Evolutionary conservation across 2,329 filamentous ascomycete species (phyloP).

Genomic region (Penicillium hordei): DNA sequence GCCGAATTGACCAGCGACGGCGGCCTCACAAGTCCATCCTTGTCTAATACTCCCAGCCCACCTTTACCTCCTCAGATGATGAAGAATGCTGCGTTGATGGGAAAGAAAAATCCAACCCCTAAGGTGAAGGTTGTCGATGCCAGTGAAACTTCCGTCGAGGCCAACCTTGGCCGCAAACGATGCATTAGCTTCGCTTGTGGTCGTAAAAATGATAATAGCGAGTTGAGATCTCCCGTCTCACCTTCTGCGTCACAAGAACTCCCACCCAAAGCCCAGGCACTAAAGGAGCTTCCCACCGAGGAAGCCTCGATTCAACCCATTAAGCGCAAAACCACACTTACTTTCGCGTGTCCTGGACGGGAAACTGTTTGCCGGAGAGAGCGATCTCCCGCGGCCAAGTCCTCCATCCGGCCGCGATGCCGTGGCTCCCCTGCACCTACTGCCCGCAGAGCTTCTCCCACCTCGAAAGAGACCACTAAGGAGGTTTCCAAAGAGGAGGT

Average conservation of each 20-base stretch:
- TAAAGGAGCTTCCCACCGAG: constrained; percentile 14
- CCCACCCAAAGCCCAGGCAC: constrained; percentile 23
- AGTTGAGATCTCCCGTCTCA: constrained; percentile 26
- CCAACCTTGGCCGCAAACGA: constrained; percentile 71
- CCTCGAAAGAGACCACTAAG: constrained; percentile 10
- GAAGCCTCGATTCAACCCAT: constrained; percentile 24
- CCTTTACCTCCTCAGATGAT: constrained; percentile 58
- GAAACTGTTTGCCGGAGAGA: constrained; percentile 30
- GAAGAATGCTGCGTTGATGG: constrained; percentile 22
- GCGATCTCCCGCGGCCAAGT: constrained; percentile 27
- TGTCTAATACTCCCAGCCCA: constrained; percentile 84
- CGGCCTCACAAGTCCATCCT: constrained; percentile 83
- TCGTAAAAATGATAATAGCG: constrained; percentile 56
- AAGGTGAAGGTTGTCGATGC: constrained; percentile 37
- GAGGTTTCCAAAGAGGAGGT: constrained; percentile 12
- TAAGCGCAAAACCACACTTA: constrained; percentile 48
- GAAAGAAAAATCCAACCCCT: constrained; percentile 18
- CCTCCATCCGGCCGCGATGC: constrained; percentile 29
- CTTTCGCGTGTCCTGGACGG: constrained; percentile 48
- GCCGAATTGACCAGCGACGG: constrained; percentile 94
- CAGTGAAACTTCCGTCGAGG: constrained; percentile 60
- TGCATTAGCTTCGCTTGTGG: constrained; percentile 92
- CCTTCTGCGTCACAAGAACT: constrained; percentile 25
- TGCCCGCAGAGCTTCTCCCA: constrained; percentile 30
- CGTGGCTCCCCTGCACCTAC: constrained; percentile 45